Base-by-base conservation (phyloP, 2,329 filamentous ascomycete species). In the Fusarium circinatum region DNA sequence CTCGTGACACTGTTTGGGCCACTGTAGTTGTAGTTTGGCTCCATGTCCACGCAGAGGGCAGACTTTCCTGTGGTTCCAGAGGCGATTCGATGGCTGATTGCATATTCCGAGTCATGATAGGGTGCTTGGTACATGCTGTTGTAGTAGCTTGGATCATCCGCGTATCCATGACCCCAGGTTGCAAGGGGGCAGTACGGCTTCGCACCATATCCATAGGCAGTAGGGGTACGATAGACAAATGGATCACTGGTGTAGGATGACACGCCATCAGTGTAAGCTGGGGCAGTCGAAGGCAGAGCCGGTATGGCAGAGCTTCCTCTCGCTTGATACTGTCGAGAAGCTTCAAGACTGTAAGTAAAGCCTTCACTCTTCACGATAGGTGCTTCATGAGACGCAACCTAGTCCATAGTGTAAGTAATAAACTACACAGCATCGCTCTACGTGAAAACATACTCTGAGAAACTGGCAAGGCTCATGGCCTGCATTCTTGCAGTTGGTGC, bases 401-500 rank as follows among this genome's bases (percentile, higher is more conserved):
- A 41, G 42, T 51, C 13, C 24, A 34, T 8, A 34, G 44, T 62
- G 63, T 55, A 49, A 64, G 68, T 51, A 39, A 39, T n/a, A 56
- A 47, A 11, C 32, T 34, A 34, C 13, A 39, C 22, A 39, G 32
- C 47, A 47, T 62, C 28, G 28, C 17, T 18, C 44, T n/a, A 39
- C n/a, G 32, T 26, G 26, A n/a, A 44, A 24, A 78, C 83, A 79
- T 86, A 97, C 96, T 82, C 96, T 89, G 72, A 97, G 85, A 79
- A 97, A 98, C 65, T 92, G 89, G 80, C 96, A 98, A 11, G 87
- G 85, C 28, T 91, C 89, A 32, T 88, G 85, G 18, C 93, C 92
- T 59, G 95, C 92, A 70, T 87, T 90, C 78, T 90, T 92, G 85
- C 96, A 98, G 81, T 95, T 97, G 17, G 88, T 86, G 82, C 96